Evolutionary conservation across 1,284 basidiomycete species (phyloP).

Genomic region (Apiotrichum montevideense): DNA sequence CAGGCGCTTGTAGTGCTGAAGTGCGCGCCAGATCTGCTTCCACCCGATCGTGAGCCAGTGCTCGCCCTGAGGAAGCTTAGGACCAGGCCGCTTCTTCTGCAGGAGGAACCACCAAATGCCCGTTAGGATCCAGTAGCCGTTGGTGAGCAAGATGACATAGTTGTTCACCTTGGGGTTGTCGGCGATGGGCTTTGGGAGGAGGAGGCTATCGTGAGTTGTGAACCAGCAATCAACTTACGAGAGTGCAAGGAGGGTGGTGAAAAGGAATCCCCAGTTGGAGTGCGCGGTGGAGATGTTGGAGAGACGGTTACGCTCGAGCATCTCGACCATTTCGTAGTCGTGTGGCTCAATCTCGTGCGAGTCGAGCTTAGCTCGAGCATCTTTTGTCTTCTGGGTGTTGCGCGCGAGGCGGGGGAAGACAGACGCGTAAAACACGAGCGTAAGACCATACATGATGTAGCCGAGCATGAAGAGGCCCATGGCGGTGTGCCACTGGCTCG

Average conservation of each 20-base stretch:
- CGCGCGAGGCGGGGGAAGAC: conserved; percentile 72
- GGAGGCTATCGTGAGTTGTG: conserved; percentile 42
- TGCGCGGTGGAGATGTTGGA: conserved; percentile 76
- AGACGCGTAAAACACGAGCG: conserved; percentile 63
- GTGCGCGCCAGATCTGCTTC: conserved; percentile 71
- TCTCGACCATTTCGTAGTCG: conserved; percentile 68
- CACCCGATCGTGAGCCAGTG: conserved; percentile 68
- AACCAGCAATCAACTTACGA: conserved; percentile 35
- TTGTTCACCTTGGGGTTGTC: conserved; percentile 63
- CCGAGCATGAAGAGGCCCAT: conserved; percentile 69
- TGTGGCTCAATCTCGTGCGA: conserved; percentile 55
- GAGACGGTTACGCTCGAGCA: conserved; percentile 73
- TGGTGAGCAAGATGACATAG: conserved; percentile 47
- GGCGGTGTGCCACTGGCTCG: conserved; percentile 59
- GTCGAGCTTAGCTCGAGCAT: conserved; percentile 55
- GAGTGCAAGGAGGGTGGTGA: conserved; percentile 61
- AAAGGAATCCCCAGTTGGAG: conserved; percentile 61
- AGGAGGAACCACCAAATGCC: conserved; percentile 81
- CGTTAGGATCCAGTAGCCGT: conserved; percentile 64
- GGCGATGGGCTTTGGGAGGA: conserved; percentile 63
- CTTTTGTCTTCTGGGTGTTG: conserved; percentile 62
- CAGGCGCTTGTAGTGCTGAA: conserved; percentile 57
- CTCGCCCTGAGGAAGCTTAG: conserved; percentile 63
- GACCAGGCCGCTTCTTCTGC: conserved; percentile 67
- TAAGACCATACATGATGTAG: conserved; percentile 50